Evolutionary conservation across 2,329 filamentous ascomycete genomes (phyloP).

Genomic region (Ascochyta rabiei): DNA sequence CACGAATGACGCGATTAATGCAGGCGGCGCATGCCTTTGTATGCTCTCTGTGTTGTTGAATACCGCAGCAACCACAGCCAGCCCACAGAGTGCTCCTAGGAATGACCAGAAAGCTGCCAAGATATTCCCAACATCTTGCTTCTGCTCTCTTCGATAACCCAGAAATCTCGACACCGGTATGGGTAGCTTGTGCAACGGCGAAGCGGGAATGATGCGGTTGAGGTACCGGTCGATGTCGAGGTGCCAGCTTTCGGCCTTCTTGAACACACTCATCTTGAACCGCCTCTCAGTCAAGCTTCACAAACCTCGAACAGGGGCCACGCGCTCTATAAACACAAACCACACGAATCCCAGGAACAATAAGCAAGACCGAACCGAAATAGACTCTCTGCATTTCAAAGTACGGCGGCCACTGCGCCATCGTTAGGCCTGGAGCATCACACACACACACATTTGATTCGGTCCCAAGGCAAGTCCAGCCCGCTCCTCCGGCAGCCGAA

Average conservation of each 20-base stretch:
- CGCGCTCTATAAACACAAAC: not conserved
- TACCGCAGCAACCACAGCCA: constrained; percentile 51
- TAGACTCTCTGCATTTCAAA: not conserved
- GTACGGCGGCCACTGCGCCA: constrained; percentile 9
- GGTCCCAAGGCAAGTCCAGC: constrained; percentile 11
- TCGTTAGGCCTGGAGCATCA: constrained; percentile 8
- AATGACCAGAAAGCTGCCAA: constrained; percentile 52
- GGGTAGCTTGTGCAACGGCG: constrained; percentile 69
- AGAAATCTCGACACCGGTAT: constrained; percentile 70
- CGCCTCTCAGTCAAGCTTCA: not conserved
- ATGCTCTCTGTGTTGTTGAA: constrained; percentile 50
- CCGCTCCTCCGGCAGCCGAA: not conserved
- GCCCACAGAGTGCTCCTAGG: constrained; percentile 52
- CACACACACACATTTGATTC: not conserved
- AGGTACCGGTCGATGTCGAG: constrained; percentile 80
- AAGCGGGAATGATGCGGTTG: constrained; percentile 71
- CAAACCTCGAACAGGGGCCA: not conserved
- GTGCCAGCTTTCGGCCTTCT: constrained; percentile 46
- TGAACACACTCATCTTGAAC: constrained; percentile 19
- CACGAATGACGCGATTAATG: constrained; percentile 53
- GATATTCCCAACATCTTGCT: constrained; percentile 50
- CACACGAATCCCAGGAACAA: not conserved
- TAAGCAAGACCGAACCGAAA: not conserved
- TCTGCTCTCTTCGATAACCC: constrained; percentile 49
- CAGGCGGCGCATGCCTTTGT: constrained; percentile 48